A percentile compares a stretch with the other conserved stretches of the same genome.
These are phyloP conservation scores for Colletotrichum plurivorum DNA, from an alignment of 2,329 filamentous ascomycete genomes.

Conservation along the genomic window DNA sequence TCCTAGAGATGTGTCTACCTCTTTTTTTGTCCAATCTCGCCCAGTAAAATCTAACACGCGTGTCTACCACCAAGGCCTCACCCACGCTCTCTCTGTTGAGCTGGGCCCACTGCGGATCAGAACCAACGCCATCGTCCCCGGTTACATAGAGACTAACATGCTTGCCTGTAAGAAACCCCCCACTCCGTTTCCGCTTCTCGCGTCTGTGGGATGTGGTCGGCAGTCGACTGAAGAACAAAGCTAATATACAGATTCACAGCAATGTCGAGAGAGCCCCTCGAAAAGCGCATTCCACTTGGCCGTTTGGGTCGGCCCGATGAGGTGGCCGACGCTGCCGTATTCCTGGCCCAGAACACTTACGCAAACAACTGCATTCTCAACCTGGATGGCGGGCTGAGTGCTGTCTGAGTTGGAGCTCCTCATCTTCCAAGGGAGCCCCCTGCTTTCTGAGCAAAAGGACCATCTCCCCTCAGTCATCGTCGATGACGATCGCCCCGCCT, in stretches of 20 bases:
- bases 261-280: conserved; percentile 46
- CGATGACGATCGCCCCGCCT: conserved; percentile 77
- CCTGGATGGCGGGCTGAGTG: conserved; percentile 87
- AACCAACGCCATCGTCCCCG: conserved; percentile 85
- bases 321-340: conserved; percentile 85
- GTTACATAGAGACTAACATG: conserved; percentile 88
- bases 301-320: conserved; percentile 79
- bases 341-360: conserved; percentile 83
- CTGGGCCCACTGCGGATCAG: conserved; percentile 74
- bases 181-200: conserved; percentile 10
- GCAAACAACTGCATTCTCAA: conserved; percentile 91
- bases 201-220: too few relatives aligned
- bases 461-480: conserved; percentile 65
- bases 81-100: conserved; percentile 75
- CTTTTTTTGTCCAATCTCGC: conserved; percentile 15
- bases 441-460: conserved; percentile 12
- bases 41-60: conserved; percentile 24
- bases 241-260: conserved; percentile 56
- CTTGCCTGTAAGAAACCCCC: conserved; percentile 70
- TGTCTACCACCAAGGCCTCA: conserved; percentile 68
- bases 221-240: conserved; percentile 20
- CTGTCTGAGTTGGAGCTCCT: conserved; percentile 58
- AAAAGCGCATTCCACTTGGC: conserved; percentile 49
- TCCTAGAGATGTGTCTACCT: conserved; percentile 4
- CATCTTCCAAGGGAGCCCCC: conserved; percentile 3